phyloP scores from a whole-genome alignment of 805 yeast genomes.

The Schizosaccharomyces octosporus region DNA sequence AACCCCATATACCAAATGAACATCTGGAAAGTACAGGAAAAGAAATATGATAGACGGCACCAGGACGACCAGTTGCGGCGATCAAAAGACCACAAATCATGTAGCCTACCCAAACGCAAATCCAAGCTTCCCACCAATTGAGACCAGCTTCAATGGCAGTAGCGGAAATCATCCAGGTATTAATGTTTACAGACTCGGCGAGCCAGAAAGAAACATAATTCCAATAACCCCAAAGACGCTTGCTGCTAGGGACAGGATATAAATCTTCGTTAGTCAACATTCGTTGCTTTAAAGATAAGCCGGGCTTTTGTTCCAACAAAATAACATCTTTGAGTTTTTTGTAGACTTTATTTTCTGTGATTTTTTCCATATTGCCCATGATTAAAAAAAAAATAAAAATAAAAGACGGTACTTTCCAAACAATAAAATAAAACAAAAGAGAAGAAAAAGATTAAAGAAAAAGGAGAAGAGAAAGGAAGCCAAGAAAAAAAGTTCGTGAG shows the following conservation, averaged over 20 bases:
- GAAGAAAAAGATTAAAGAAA: too few species aligned
- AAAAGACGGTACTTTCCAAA: too few species aligned
- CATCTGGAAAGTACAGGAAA: constrained; percentile 68
- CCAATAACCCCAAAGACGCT: not conserved
- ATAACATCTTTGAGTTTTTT: not conserved
- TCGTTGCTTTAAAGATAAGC: not conserved
- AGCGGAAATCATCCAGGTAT: constrained; percentile 78
- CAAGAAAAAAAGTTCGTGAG: too few species aligned
- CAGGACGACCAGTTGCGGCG: constrained; percentile 30
- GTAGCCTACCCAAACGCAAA: constrained; percentile 78
- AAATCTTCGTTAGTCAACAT: not conserved
- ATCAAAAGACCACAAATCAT: constrained; percentile 41
- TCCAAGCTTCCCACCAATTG: constrained; percentile 82
- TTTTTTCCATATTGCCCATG: not conserved
- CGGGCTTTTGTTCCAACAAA: not conserved
- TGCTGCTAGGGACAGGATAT: not conserved
- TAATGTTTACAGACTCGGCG: constrained; percentile 72
- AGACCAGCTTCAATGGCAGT: constrained; percentile 58
- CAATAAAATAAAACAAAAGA: too few species aligned
- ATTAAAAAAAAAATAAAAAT: too few species aligned
- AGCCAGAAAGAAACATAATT: constrained; percentile 60
- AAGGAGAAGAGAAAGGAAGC: too few species aligned
- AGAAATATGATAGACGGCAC: constrained; percentile 55
- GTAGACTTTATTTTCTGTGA: not conserved
- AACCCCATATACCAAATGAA: constrained; percentile 69